Evolutionary conservation across 1,139 yeast species (phyloP), one percentile per base, ranked within the genome.

Genomic region (Komagataea norvegica): DNA sequence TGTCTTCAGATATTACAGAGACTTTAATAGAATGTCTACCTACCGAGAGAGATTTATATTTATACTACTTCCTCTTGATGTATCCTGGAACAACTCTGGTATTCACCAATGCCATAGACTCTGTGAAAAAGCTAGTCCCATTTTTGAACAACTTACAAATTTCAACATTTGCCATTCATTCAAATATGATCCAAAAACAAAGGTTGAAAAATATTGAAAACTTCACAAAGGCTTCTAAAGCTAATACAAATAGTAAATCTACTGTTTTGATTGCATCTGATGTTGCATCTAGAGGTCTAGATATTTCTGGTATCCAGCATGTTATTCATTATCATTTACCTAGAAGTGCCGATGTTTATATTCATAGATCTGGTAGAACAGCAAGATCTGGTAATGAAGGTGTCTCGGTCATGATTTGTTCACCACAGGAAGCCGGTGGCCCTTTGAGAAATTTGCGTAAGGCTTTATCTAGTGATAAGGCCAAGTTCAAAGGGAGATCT

Each of bases 221-320:
- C 44, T 83, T 80, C 61, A 74, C 72, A 49, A 72, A 67, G 36
- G 73, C 79, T 22, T 66, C 74, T 53, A 59, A 70, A 52, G 67
- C 64, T 44, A 69, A 64, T n/a, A 54, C 54, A 16, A 56, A 61
- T 6, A 59, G 61, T 29, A 70, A 68, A 46, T 72, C 85, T 3
- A 74, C 87, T 0, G 89, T 91, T 2, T 68, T 93, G 38, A 76
- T 93, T 38, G 96, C 97, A 1, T 87, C 97, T 2, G 99, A 91
- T 61, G 97, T 91, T 37, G 98, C 99, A 2, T 98, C 99, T 6
- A 77, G 99, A 67, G 99, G 99, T 44, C 71, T 93, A 44, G 99
- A 93, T 69, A 87, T 93, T 43, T 84, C 95, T 2, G 74, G 75
- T 34, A 89, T 93, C 38, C 84, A 88, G 54, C 98, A 91, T 59